Conservation (phyloP, 2,329 filamentous ascomycete genomes). For the Colletotrichum cuscutae region DNA sequence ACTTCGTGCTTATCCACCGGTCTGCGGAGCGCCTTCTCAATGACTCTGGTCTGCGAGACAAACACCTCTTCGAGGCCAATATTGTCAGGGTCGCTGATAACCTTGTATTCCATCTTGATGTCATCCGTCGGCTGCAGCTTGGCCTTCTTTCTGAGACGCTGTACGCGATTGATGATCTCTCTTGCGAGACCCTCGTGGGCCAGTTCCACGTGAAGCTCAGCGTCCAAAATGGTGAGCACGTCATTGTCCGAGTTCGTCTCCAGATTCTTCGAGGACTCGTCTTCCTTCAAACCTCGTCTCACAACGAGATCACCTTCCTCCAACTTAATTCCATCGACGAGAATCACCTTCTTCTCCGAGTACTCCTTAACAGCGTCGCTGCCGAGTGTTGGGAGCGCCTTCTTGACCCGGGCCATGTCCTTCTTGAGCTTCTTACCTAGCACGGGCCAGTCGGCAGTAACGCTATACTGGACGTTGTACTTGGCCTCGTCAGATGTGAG, state of each 20-base stretch:
- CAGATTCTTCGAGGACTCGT: conserved; percentile 75
- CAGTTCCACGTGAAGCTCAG: conserved; percentile 83
- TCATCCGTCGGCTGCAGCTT: conserved; percentile 92
- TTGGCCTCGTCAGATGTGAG: conserved; percentile 87
- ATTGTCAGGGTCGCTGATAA: conserved; percentile 81
- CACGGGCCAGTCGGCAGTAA: conserved; percentile 90
- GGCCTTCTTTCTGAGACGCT: conserved; percentile 93
- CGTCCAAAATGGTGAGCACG: conserved; percentile 90
- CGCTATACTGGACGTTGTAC: conserved; percentile 93
- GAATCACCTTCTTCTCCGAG: conserved; percentile 76
- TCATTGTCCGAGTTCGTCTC: conserved; percentile 92
- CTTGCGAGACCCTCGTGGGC: conserved; percentile 88
- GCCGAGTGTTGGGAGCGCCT: conserved; percentile 81
- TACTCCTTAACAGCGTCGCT: conserved; percentile 86
- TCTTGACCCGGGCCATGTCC: conserved; percentile 90
- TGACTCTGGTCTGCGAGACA: conserved; percentile 57
- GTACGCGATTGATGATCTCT: conserved; percentile 93
- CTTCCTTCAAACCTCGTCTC: conserved; percentile 80
- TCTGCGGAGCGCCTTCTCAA: conserved; percentile 72
- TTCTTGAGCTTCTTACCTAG: conserved; percentile 98
- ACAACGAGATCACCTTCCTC: conserved; percentile 86
- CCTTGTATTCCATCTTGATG: conserved; percentile 91
- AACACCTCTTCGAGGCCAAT: conserved; percentile 77
- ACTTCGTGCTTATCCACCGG: conserved; percentile 67
- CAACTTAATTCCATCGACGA: conserved; percentile 87